Percentiles rank a stretch among this genome's conserved stretches.
Evolutionary conservation across 192 early-diverging fungal species (phyloP).

Genomic region (Diversispora eburnea): DNA sequence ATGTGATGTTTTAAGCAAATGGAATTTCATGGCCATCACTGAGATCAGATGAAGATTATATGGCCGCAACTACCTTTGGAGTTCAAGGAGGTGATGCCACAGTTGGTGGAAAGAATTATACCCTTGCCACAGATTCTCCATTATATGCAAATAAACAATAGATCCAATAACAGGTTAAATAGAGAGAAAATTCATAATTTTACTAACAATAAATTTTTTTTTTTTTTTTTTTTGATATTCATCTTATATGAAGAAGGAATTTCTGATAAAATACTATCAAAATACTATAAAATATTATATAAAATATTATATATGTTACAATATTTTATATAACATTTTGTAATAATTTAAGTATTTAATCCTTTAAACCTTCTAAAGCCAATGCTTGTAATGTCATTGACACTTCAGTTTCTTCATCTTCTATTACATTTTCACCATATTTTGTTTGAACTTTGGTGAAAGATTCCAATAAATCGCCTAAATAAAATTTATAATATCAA

Average conservation of each 20-base stretch:
- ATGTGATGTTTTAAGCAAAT: constrained; percentile 41
- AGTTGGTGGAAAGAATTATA: constrained; percentile 65
- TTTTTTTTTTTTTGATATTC: too few species aligned
- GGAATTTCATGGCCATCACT: constrained; percentile 82
- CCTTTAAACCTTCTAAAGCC: constrained; percentile 43
- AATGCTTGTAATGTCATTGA: constrained; percentile 40
- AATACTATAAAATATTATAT: too few species aligned
- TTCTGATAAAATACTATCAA: too few species aligned
- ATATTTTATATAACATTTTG: too few species aligned
- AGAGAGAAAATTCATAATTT: too few species aligned
- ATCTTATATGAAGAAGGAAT: too few species aligned
- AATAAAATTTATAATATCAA: neutral
- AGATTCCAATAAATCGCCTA: constrained; percentile 39
- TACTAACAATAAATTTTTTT: too few species aligned
- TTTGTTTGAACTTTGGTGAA: constrained; percentile 10
- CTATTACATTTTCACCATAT: constrained; percentile 28
- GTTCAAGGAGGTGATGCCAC: constrained; percentile 63
- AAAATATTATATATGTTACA: too few species aligned
- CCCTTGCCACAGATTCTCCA: constrained; percentile 44
- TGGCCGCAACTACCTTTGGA: constrained; percentile 84
- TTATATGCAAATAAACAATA: constrained; percentile 40
- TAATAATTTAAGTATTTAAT: neutral
- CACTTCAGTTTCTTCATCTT: constrained; percentile 26
- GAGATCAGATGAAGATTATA: constrained; percentile 61
- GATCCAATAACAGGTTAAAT: neutral